Evolutionary conservation across 371 early-diverging fungal species (phyloP).

Genomic region (Mortierella sp.): DNA sequence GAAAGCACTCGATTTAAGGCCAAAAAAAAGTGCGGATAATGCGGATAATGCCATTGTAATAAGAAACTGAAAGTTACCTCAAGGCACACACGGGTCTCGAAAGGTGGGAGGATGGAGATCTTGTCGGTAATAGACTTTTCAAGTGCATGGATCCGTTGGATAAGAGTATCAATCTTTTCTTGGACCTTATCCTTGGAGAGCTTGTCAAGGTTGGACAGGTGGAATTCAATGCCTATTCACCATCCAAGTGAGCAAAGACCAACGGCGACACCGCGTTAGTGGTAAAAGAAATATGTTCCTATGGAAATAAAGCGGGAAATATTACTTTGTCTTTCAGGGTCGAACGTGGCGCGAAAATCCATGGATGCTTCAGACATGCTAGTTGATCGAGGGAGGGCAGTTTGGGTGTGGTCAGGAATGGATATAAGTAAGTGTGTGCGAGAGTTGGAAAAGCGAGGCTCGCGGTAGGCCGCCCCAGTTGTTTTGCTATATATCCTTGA

Average conservation of each 20-base stretch:
- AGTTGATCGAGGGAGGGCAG: not conserved
- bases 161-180: constrained; percentile 50
- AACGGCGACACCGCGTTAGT: too few relatives aligned
- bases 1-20: too few relatives aligned
- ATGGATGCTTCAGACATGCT: constrained; percentile 58
- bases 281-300: not conserved
- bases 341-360: constrained; percentile 57
- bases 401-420: not conserved
- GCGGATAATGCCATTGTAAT: too few relatives aligned
- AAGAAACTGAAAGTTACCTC: constrained; percentile 18
- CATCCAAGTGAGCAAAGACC: too few relatives aligned
- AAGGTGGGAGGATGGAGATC: constrained; percentile 63
- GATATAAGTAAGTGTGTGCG: too few relatives aligned
- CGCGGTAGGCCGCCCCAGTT: too few relatives aligned
- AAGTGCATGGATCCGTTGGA: constrained; percentile 61
- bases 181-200: constrained; percentile 51
- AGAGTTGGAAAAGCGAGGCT: not conserved
- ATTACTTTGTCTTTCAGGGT: constrained; percentile 54
- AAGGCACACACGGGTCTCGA: constrained; percentile 67
- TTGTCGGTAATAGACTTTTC: constrained; percentile 68
- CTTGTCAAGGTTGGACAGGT: constrained; percentile 28
- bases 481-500: not conserved
- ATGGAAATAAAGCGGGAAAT: not conserved
- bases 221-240: constrained; percentile 57
- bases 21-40: too few relatives aligned